Conservation (phyloP, 2,329 filamentous ascomycete species). For the Fusarium protoensiforme region DNA sequence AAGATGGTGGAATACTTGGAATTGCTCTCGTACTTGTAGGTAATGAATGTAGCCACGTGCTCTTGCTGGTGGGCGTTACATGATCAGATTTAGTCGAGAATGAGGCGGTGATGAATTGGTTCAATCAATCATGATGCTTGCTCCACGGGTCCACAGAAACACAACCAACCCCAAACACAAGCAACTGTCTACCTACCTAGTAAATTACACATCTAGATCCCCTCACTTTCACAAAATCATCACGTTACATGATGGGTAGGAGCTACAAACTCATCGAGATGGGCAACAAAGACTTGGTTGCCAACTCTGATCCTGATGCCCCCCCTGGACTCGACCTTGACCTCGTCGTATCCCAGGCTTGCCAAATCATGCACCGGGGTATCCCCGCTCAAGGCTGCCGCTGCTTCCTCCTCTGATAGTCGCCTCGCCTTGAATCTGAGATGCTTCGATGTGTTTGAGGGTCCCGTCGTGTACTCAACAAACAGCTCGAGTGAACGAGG, state of each 20-base stretch:
- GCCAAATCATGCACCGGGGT: not conserved
- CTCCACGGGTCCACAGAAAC: constrained; percentile 14
- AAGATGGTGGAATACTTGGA: not conserved
- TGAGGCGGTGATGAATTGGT: constrained; percentile 3
- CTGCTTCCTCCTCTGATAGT: constrained; percentile 10
- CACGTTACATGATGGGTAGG: not conserved
- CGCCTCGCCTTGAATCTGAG: constrained; percentile 10
- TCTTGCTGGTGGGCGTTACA: not conserved
- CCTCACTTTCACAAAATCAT: not conserved
- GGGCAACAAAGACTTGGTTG: not conserved
- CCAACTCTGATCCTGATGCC: constrained; percentile 3
- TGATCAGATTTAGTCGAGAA: not conserved
- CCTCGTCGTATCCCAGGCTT: not conserved
- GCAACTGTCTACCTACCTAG: not conserved
- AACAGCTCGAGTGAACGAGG: constrained; percentile 9
- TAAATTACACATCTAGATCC: not conserved
- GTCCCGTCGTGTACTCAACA: constrained; percentile 21
- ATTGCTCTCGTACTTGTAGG: not conserved
- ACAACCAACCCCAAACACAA: not conserved
- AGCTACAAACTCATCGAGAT: constrained; percentile 1
- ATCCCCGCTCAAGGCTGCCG: not conserved
- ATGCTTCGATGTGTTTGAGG: not conserved
- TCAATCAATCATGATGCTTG: not conserved
- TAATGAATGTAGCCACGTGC: not conserved
- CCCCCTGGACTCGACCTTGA: not conserved